Base-by-base conservation (phyloP, 176 grass and related monocot genomes). In the Cenchrus purpureus region DNA sequence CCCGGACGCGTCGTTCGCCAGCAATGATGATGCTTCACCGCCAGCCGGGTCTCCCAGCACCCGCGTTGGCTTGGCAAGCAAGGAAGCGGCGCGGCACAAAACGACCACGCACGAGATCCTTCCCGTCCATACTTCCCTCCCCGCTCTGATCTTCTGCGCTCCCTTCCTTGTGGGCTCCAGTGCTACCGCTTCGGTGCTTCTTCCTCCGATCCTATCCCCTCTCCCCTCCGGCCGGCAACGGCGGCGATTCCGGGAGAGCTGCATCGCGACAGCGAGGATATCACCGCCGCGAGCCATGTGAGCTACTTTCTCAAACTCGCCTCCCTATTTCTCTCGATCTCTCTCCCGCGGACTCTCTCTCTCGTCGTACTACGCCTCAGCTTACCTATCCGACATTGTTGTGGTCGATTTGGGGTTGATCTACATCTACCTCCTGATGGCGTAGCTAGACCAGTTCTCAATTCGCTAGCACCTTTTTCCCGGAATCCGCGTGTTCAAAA, bases 61-160 rank as follows among this genome's bases (percentile, higher is more conserved):
- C 58, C 32, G 46, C 10, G 10, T 32, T 81, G 68, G 42, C 83
- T 80, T 79, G 87, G 61, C 70, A 54, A 43, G 65, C 49, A 81
- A 81, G 79, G 64, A 69, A 69, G 46, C 44, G 61, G 8, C 8
- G 54, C 53, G 7, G 16, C 52, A 12, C 32, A n/a, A 76, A 57
- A 20, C 71, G 37, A 40, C 28, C 71, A 13, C 2, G 1, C 49
- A 37, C 51, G 51, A 56, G 29, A 74, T 34, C 28, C 25, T 28
- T 75, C 51, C 14, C 50, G 10, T 29, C 1, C 29, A 51, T 31
- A 52, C n/a, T 45, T 6, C 2, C 10, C 52, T 54, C 51, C 9
- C 3, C 10, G 3, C 16, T 54, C 5, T 54, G 13, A 5, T n/a
- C n/a, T 71, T 17, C 19, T 49, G 20, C 6, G 46, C n/a, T 73